Evolutionary conservation across 2,329 filamentous ascomycete species (phyloP).

Genomic region (Xylaria sp.): DNA sequence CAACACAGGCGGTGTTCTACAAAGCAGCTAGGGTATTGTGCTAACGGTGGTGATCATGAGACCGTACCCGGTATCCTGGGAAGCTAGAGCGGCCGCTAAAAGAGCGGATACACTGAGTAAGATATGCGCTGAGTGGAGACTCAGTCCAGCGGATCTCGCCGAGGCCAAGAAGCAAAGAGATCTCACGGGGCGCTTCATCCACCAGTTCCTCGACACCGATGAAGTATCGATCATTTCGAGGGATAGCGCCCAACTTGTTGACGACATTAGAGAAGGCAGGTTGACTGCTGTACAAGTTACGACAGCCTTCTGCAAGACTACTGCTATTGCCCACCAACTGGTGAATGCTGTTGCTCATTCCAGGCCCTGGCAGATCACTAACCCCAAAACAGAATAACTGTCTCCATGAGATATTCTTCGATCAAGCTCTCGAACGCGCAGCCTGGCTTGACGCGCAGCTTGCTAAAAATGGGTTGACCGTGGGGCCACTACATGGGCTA

Average conservation of each 20-base stretch:
- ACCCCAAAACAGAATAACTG: constrained; percentile 40
- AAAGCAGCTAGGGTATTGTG: too few relatives aligned
- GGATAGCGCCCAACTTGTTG: constrained; percentile 37
- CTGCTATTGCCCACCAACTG: constrained; percentile 61
- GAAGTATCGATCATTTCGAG: constrained; percentile 34
- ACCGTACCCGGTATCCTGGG: constrained; percentile 13
- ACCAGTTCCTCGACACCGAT: constrained; percentile 34
- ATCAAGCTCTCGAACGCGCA: constrained; percentile 48
- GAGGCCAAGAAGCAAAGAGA: constrained; percentile 30
- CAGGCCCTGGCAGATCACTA: neutral
- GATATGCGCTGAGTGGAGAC: constrained; percentile 31
- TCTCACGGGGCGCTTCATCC: constrained; percentile 36
- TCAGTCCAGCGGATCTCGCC: constrained; percentile 28
- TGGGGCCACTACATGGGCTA: constrained; percentile 54
- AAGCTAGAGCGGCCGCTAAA: constrained; percentile 30
- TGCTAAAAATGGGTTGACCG: constrained; percentile 50
- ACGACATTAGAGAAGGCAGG: constrained; percentile 38
- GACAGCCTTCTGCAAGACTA: constrained; percentile 61
- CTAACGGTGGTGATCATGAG: constrained; percentile 9
- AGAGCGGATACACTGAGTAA: constrained; percentile 32
- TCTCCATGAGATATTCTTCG: constrained; percentile 48
- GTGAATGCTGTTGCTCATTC: constrained; percentile 28
- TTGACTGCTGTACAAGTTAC: constrained; percentile 44
- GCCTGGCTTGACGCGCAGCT: constrained; percentile 55
- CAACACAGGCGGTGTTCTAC: too few relatives aligned